Conservation (phyloP, 257 asterid species). For the Paraleonurus japonicus region DNA sequence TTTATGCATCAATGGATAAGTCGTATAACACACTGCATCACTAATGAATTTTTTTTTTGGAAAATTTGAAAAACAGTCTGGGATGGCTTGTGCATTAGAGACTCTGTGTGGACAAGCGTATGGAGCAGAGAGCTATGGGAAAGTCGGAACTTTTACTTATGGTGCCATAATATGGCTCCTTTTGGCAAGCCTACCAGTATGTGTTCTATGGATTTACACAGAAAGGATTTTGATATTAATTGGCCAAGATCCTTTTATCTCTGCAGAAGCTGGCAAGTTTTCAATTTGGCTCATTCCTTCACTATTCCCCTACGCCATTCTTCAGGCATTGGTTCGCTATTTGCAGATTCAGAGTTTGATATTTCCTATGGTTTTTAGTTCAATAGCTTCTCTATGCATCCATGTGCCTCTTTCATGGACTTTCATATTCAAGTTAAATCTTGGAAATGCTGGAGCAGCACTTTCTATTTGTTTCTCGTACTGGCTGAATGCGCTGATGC, state of each 20-base stretch:
- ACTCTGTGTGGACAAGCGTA: conserved; percentile 57
- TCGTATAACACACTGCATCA: background rate
- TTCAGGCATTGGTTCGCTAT: conserved; percentile 40
- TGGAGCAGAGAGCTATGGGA: conserved; percentile 38
- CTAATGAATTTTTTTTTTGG: background rate
- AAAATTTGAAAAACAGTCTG: conserved; percentile 26
- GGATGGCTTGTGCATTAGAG: conserved; percentile 53
- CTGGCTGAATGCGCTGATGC: conserved; percentile 39
- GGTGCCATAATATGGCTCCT: conserved; percentile 40
- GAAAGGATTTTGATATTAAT: conserved; percentile 33
- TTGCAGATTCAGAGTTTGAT: conserved; percentile 50
- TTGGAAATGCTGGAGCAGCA: conserved; percentile 49
- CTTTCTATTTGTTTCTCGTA: conserved; percentile 40
- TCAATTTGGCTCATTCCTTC: conserved; percentile 44
- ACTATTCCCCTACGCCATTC: conserved; percentile 45
- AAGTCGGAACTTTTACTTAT: conserved; percentile 36
- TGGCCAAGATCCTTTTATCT: conserved; percentile 47
- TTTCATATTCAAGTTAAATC: conserved; percentile 37
- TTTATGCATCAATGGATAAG: background rate
- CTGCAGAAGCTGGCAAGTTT: conserved; percentile 49
- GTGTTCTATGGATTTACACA: conserved; percentile 36
- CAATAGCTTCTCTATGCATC: conserved; percentile 32
- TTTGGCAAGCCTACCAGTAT: conserved; percentile 40
- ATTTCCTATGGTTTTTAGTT: conserved; percentile 39
- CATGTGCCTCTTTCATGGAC: conserved; percentile 48